Evolutionary conservation across 495 filamentous ascomycete genomes (phyloP).

Genomic region (Tuber melanosporum): DNA sequence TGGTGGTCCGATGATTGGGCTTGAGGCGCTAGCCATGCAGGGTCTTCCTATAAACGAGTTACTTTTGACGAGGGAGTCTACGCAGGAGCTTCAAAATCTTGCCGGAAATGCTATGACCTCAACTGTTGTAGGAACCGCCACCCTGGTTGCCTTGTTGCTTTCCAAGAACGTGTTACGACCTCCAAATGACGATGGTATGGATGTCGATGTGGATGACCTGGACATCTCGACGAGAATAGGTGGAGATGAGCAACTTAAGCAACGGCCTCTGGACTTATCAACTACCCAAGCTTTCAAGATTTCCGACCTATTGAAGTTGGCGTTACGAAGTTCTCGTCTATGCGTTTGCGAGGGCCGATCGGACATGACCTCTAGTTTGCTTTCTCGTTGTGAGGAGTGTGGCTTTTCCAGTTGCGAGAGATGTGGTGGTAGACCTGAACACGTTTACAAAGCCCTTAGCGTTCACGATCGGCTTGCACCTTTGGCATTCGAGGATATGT

Average conservation of each 20-base stretch:
- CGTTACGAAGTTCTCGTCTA: conserved; percentile 45
- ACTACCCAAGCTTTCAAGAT: conserved; percentile 41
- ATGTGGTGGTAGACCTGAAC: conserved; percentile 54
- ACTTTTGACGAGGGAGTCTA: conserved; percentile 57
- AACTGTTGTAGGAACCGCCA: conserved; percentile 61
- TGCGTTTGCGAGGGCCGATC: conserved; percentile 56
- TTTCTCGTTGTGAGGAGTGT: conserved; percentile 53
- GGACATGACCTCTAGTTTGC: conserved; percentile 40
- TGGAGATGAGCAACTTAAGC: conserved; percentile 24
- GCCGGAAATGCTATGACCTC: conserved; percentile 82
- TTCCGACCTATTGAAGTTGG: conserved; percentile 41
- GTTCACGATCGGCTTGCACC: conserved; percentile 45
- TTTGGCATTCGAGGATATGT: conserved; percentile 47
- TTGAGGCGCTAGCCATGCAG: conserved; percentile 63
- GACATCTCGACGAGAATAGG: conserved; percentile 26
- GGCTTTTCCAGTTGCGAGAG: conserved; percentile 52
- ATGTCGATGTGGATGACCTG: conserved; percentile 25
- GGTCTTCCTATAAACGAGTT: conserved; percentile 62
- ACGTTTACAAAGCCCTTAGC: conserved; percentile 46
- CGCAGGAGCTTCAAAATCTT: conserved; percentile 61
- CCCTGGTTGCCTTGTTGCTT: conserved; percentile 52
- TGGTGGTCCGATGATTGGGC: conserved; percentile 58
- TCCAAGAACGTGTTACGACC: conserved; percentile 20
- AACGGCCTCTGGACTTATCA: conserved; percentile 21
- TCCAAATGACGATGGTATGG: conserved; percentile 35